Percentiles rank a stretch among this genome's conserved stretches.
Evolutionary conservation across 2,329 filamentous ascomycete species (phyloP).

Genomic region (Lecanicillium sp.): DNA sequence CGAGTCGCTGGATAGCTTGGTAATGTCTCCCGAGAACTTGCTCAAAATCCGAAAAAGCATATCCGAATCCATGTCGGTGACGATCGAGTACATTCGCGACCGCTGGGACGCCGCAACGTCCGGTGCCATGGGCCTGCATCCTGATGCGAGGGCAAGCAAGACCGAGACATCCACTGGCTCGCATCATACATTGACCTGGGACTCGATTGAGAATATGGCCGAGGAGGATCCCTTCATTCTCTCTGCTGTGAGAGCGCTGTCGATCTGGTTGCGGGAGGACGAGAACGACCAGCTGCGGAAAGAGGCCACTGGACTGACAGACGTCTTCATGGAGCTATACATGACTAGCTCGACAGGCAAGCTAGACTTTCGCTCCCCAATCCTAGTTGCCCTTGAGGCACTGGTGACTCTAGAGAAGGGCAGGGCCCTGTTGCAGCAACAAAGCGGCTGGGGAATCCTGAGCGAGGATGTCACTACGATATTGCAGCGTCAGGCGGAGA

Average conservation of each 20-base stretch:
- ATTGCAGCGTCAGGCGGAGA: conserved; percentile 22
- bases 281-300: conserved; percentile 51
- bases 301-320: conserved; percentile 50
- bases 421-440: conserved; percentile 35
- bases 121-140: conserved; percentile 54
- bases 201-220: conserved; percentile 40
- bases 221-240: conserved; percentile 52
- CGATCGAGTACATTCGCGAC: conserved; percentile 60
- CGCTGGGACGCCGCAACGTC: conserved; percentile 61
- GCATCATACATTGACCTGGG: conserved; percentile 48
- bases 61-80: conserved; percentile 54
- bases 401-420: conserved; percentile 42
- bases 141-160: conserved; percentile 39
- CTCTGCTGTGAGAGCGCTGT: conserved; percentile 48
- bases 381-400: conserved; percentile 53
- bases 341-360: conserved; percentile 22
- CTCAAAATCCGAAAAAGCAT: conserved; percentile 54
- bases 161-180: conserved; percentile 37
- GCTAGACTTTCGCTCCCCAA: conserved; percentile 48
- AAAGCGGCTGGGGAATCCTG: conserved; percentile 48
- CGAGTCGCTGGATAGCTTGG: conserved; percentile 28
- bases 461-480: conserved; percentile 40
- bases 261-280: conserved; percentile 63
- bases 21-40: conserved; percentile 50
- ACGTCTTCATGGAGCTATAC: conserved; percentile 59